Evolutionary conservation across 140 eudicot species (phyloP).

Genomic region (Senecio squalidus): DNA sequence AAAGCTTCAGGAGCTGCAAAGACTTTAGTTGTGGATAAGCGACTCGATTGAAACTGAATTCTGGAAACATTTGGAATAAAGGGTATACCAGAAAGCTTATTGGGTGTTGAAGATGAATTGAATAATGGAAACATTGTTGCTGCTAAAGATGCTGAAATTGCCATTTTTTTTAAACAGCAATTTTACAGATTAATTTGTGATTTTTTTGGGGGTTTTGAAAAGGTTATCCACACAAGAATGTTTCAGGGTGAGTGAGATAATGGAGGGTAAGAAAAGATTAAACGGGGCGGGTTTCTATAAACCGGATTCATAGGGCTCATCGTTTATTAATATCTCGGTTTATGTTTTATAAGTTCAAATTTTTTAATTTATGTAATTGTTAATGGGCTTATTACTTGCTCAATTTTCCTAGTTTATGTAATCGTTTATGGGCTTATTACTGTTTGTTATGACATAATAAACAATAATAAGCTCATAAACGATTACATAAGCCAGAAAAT

Average conservation of each 20-base stretch:
- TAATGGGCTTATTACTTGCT: no score
- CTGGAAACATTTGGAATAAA: constrained; percentile 30
- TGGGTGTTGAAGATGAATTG: constrained; percentile 54
- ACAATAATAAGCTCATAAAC: no score
- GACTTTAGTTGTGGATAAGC: constrained; percentile 35
- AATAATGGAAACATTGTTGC: constrained; percentile 43
- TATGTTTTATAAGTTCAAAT: no score
- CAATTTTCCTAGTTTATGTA: no score
- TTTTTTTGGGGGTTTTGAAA: neutral
- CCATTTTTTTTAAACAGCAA: constrained; percentile 24
- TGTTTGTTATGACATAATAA: no score
- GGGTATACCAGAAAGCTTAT: constrained; percentile 28
- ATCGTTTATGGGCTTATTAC: no score
- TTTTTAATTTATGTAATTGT: no score
- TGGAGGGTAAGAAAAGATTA: constrained; percentile 5
- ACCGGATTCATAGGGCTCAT: neutral
- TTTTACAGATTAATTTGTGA: neutral
- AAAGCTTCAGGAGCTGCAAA: constrained; percentile 66
- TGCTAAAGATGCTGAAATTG: constrained; percentile 60
- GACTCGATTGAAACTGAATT: constrained; percentile 28
- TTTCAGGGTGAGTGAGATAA: constrained; percentile 14
- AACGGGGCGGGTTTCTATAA: constrained; percentile 14
- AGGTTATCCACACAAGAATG: constrained; percentile 31
- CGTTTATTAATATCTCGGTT: no score
- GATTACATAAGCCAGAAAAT: no score